These are phyloP conservation scores for Rhodotorula kratochvilovae DNA, from an alignment of 768 basidiomycete genomes.

Conservation along the genomic window DNA sequence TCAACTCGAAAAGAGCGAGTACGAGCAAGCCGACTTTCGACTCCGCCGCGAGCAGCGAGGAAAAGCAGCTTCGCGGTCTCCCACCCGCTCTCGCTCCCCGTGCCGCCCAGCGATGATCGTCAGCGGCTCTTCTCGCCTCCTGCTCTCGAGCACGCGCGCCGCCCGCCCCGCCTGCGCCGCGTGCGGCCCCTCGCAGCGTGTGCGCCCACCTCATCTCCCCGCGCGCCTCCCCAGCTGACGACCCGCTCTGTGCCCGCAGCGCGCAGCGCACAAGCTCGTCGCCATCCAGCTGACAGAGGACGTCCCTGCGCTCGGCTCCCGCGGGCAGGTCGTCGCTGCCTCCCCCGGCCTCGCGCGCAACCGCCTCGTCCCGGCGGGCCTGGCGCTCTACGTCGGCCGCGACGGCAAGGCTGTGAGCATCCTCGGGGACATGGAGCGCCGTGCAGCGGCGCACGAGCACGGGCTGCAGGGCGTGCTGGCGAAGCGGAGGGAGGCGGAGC, in stretches of 20 bases:
- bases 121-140: neutral
- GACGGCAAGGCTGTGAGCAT: constrained; percentile 17
- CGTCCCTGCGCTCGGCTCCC: constrained; percentile 25
- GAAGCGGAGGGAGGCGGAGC: neutral
- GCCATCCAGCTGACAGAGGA: constrained; percentile 21
- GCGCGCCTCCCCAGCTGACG: neutral
- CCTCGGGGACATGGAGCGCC: constrained; percentile 1
- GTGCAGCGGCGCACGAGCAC: neutral
- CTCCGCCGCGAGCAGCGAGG: neutral
- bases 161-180: constrained; percentile 1
- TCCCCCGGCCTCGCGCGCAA: constrained; percentile 27
- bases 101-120: neutral
- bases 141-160: neutral
- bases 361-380: constrained; percentile 7
- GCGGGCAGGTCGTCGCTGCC: constrained; percentile 6
- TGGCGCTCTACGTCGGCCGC: constrained; percentile 20
- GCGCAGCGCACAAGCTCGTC: constrained; percentile 34
- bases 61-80: neutral
- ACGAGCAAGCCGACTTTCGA: neutral
- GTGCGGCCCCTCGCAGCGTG: neutral
- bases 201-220: neutral
- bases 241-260: neutral
- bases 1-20: too few species aligned
- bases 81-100: neutral
- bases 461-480: neutral